Conservation (phyloP, 495 filamentous ascomycete genomes). For the Neurospora sublineolata region DNA sequence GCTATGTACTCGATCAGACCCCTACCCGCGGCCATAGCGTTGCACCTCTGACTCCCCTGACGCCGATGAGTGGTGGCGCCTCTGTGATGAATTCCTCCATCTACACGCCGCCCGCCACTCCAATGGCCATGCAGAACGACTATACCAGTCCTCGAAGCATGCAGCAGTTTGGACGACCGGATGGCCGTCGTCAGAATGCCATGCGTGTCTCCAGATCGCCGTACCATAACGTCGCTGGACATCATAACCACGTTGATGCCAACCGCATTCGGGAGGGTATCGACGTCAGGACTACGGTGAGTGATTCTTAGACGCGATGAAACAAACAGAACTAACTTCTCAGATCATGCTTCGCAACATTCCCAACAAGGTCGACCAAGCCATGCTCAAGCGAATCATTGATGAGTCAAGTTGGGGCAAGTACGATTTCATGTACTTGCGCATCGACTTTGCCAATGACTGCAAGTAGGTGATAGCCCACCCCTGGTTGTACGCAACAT, state of each 20-base stretch:
- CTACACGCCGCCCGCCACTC: constrained; percentile 24
- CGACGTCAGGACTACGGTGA: constrained; percentile 64
- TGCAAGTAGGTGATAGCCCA: constrained; percentile 57
- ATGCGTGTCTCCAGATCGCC: constrained; percentile 28
- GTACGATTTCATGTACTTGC: constrained; percentile 92
- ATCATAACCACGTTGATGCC: constrained; percentile 58
- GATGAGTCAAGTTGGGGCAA: constrained; percentile 67
- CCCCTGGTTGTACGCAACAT: not conserved
- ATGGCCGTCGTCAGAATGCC: constrained; percentile 30
- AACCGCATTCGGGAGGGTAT: constrained; percentile 51
- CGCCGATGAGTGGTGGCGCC: constrained; percentile 10
- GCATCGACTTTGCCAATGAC: constrained; percentile 82
- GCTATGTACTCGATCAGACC: constrained; percentile 27
- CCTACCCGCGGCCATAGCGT: constrained; percentile 20
- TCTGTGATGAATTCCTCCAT: constrained; percentile 17
- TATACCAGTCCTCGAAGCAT: constrained; percentile 22
- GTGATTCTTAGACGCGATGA: constrained; percentile 11
- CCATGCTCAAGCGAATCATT: constrained; percentile 66
- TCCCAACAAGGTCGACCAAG: constrained; percentile 78
- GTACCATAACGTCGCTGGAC: constrained; percentile 30
- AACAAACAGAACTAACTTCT: constrained; percentile 3
- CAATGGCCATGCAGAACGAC: constrained; percentile 18
- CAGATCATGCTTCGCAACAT: constrained; percentile 96
- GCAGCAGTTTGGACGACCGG: constrained; percentile 16
- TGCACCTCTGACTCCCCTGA: constrained; percentile 9